Evolutionary conservation across 176 grass and related monocot genomes (phyloP).

Genomic region (Avena insularis): DNA sequence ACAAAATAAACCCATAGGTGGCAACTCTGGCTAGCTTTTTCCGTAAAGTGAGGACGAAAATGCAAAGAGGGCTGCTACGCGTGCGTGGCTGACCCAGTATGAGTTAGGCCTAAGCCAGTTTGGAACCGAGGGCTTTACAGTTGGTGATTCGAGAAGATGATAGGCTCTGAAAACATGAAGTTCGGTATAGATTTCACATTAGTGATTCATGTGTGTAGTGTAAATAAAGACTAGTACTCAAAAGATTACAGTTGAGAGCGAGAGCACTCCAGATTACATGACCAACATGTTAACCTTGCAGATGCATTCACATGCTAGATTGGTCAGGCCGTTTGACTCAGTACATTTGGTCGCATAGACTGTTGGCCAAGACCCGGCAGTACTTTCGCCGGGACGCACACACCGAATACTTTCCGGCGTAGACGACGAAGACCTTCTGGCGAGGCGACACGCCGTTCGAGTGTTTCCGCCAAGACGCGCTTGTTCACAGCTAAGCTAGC

Average conservation of each 20-base stretch:
- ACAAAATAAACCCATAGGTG: too few species aligned
- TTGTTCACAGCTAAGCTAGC: too few species aligned
- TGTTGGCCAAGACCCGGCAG: too few species aligned
- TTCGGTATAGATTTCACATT: background rate
- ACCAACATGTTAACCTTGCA: background rate
- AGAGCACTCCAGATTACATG: background rate
- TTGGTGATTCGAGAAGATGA: background rate
- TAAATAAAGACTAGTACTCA: background rate
- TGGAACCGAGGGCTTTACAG: background rate
- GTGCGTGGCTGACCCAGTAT: background rate
- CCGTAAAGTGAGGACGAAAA: background rate
- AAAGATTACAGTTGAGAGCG: background rate
- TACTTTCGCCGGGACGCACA: too few species aligned
- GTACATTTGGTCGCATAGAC: background rate
- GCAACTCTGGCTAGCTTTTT: background rate
- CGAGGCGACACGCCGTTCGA: too few species aligned
- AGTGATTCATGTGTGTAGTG: background rate
- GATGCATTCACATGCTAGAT: background rate
- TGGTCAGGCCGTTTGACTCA: background rate
- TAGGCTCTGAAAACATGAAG: background rate
- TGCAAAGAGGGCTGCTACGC: background rate
- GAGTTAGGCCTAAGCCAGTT: too few species aligned
- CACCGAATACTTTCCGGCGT: too few species aligned
- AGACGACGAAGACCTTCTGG: too few species aligned
- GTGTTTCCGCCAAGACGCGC: too few species aligned